Evolutionary conservation across 106 monocot genomes (phyloP).

Genomic region (Chionographis japonica): DNA sequence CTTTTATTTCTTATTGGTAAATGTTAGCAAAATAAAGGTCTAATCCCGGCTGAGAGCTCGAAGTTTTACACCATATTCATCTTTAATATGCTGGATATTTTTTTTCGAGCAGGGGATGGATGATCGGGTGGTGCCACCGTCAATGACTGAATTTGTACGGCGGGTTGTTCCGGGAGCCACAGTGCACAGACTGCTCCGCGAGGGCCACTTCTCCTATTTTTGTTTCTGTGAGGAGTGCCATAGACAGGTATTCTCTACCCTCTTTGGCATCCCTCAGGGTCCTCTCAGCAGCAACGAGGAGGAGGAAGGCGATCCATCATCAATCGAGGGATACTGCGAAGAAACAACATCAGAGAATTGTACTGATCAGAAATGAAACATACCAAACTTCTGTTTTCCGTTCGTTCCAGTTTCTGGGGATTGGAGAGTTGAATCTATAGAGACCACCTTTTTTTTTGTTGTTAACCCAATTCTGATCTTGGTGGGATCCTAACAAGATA

Average conservation of each 20-base stretch:
- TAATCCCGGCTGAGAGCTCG: too few relatives aligned
- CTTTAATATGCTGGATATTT: too few relatives aligned
- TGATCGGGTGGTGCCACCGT: slow-evolving; percentile 41
- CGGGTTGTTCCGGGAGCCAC: slow-evolving; percentile 34
- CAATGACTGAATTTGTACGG: slow-evolving; percentile 33
- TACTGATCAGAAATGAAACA: slow-evolving; percentile 10
- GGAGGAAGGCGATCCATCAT: slow-evolving; percentile 7
- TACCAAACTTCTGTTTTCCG: too few relatives aligned
- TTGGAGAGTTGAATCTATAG: too few relatives aligned
- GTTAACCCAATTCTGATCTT: too few relatives aligned
- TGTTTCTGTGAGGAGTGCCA: slow-evolving; percentile 53
- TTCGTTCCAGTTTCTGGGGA: too few relatives aligned
- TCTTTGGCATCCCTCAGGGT: slow-evolving; percentile 52
- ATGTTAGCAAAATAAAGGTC: too few relatives aligned
- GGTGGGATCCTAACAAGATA: too few relatives aligned
- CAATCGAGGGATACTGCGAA: slow-evolving; percentile 11
- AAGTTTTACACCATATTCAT: too few relatives aligned
- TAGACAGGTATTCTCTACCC: slow-evolving; percentile 30
- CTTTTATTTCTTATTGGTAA: too few relatives aligned
- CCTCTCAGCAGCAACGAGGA: slow-evolving; percentile 15
- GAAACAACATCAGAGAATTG: slow-evolving; percentile 7
- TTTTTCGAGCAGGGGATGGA: too few relatives aligned
- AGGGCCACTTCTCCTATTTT: slow-evolving; percentile 50
- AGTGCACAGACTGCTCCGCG: slow-evolving; percentile 29
- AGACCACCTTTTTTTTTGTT: too few relatives aligned